These are phyloP conservation scores for Kwoniella sp. DNA, from an alignment of 768 basidiomycete genomes.

Conservation along the genomic window DNA sequence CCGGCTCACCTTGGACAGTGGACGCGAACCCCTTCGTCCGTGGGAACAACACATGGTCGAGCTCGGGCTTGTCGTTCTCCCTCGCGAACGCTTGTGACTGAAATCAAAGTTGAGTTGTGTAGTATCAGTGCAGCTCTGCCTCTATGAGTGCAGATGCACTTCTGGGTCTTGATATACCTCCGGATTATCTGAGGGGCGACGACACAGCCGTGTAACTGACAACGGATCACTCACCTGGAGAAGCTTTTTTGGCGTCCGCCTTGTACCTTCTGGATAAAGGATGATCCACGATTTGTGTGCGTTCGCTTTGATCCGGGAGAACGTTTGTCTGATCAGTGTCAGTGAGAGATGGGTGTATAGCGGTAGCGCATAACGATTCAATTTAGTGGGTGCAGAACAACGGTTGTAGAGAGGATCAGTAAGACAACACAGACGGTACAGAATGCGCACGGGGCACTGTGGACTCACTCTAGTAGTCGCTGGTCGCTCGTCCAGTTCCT, in stretches of 20 bases:
- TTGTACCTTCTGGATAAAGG: constrained; percentile 44
- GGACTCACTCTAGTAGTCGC: constrained; percentile 32
- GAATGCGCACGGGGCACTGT: neutral
- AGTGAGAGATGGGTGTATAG: no score
- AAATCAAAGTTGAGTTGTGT: neutral
- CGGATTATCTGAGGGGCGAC: neutral
- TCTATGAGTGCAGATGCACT: no score
- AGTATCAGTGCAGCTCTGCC: no score
- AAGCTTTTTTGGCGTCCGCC: constrained; percentile 35
- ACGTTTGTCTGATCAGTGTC: constrained; percentile 39
- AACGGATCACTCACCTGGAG: constrained; percentile 22
- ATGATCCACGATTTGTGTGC: constrained; percentile 40
- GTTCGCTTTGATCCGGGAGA: constrained; percentile 34
- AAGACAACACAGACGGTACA: no score
- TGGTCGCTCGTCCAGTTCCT: constrained; percentile 41
- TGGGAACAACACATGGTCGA: constrained; percentile 36
- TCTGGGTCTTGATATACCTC: no score
- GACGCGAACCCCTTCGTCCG: constrained; percentile 41
- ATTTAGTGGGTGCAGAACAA: no score
- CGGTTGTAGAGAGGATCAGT: no score
- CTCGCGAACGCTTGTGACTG: constrained; percentile 38
- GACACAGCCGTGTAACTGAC: no score
- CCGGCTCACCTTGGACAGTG: constrained; percentile 34
- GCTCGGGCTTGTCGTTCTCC: constrained; percentile 23
- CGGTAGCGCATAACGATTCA: neutral